Base-by-base conservation (phyloP, 306 rosid species). In the Fragaria vesca region DNA sequence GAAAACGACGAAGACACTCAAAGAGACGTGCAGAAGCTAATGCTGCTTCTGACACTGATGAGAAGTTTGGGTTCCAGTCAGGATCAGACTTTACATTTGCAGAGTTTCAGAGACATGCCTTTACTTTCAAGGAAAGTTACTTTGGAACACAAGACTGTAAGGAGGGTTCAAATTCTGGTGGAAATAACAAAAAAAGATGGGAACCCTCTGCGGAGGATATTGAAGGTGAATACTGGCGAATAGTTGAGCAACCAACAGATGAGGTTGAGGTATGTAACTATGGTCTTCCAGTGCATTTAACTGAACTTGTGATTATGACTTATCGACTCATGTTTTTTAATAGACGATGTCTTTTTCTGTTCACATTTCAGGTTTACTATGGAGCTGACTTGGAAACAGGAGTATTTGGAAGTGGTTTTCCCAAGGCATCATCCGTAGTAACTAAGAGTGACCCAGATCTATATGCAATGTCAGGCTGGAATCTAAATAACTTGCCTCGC, bases 211-310 rank as follows among this genome's bases (percentile, higher is more conserved):
- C 81, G 79, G 96, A 88, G 80, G 93, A 88, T 67, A 91, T 95
- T 65, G 99, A 95, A 86, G 99, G 99, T 80, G 99, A 95, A 84
- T 95, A 95, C 87, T 93, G 98, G 99, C 87, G 98, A 60, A 90
- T 95, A 85, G 83, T 95, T 73, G 98, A 93, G 84, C 86, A 83
- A 76, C 95, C 97, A 50, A 91, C 91, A 1, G 97, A 95, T 48
- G 97, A 91, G 80, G 96, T 95, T 75, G 97, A 95, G 97, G 99
- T 95, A 88, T 51, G 80, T 62, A 74, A 57, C 65, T 43, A 45
- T 63, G 57, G 50, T 63, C 48, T 54, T 69, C 40, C 16, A 52
- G 51, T 73, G 34, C 32, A 36, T 68, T 52, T 45, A 73, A 73
- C 57, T 55, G 71, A 61, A n/a, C 76, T 50, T 46, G 34, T 51